Conservation (phyloP, 805 yeast genomes). For the Ogataea chonburiensis region DNA sequence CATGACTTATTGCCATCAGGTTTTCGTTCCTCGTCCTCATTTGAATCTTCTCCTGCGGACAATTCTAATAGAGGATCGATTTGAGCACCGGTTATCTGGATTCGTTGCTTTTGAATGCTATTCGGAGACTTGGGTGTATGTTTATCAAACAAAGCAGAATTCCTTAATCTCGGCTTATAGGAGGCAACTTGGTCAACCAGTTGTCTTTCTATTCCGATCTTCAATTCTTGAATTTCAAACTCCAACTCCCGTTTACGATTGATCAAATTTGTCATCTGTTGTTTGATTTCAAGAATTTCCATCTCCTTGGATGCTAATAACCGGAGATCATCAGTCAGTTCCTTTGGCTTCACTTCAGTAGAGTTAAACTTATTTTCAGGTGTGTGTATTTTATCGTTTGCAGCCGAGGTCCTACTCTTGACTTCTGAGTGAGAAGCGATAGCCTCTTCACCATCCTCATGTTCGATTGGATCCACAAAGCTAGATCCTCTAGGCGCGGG, state of each 20-base stretch:
- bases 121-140: constrained; percentile 25
- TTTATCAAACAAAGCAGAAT: constrained; percentile 9
- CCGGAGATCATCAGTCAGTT: constrained; percentile 53
- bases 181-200: constrained; percentile 41
- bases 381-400: neutral
- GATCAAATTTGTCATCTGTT: constrained; percentile 46
- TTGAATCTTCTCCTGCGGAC: neutral
- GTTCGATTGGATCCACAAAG: constrained; percentile 18
- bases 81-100: constrained; percentile 16
- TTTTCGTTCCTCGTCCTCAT: neutral
- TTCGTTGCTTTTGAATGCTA: constrained; percentile 14
- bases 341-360: too few species aligned
- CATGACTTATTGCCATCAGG: constrained; percentile 26
- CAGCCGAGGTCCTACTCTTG: too few species aligned
- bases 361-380: too few species aligned
- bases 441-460: constrained; percentile 1
- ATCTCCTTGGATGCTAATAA: constrained; percentile 67
- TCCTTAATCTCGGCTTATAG: constrained; percentile 1
- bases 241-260: constrained; percentile 42
- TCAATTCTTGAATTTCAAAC: constrained; percentile 49
- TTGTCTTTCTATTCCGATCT: constrained; percentile 46
- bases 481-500: too few species aligned
- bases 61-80: constrained; percentile 25
- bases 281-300: constrained; percentile 63
- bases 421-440: neutral